phyloP scores from a whole-genome alignment of 208 protist genomes.

The Leishmania gerbilli region DNA sequence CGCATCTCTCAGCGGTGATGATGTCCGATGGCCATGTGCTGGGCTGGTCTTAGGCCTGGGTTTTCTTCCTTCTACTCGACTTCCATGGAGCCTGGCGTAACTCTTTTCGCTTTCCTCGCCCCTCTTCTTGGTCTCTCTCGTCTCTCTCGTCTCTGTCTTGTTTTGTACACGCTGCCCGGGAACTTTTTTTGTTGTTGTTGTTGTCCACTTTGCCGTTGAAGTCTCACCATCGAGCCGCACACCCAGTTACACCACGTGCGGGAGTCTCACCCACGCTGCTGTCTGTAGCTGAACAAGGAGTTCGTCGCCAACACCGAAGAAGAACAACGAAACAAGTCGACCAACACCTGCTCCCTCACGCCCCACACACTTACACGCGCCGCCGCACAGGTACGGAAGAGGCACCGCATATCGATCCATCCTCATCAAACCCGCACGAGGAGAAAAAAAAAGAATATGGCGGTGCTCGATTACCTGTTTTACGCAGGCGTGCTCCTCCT shows the following conservation, averaged over 20 bases:
- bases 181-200: slow-evolving; percentile 5
- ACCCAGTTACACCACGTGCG: neutral
- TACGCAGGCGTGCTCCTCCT: slow-evolving; percentile 63
- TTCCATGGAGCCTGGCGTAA: neutral
- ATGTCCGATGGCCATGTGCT: neutral
- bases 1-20: neutral
- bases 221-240: neutral
- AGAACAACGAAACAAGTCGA: neutral
- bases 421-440: too few relatives aligned
- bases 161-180: neutral
- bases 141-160: slow-evolving; percentile 1
- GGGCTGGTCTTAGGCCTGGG: too few relatives aligned
- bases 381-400: neutral
- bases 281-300: neutral
- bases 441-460: slow-evolving; percentile 5
- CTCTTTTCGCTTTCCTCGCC: neutral
- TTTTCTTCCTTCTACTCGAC: neutral
- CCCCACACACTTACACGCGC: neutral
- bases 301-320: neutral
- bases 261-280: neutral
- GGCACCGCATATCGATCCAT: neutral
- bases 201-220: neutral
- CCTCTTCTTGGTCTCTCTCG: neutral
- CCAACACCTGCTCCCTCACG: neutral
- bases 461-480: slow-evolving; percentile 32